These are phyloP conservation scores for Botryobasidium botryosum DNA, from an alignment of 768 basidiomycete genomes.

Conservation along the genomic window DNA sequence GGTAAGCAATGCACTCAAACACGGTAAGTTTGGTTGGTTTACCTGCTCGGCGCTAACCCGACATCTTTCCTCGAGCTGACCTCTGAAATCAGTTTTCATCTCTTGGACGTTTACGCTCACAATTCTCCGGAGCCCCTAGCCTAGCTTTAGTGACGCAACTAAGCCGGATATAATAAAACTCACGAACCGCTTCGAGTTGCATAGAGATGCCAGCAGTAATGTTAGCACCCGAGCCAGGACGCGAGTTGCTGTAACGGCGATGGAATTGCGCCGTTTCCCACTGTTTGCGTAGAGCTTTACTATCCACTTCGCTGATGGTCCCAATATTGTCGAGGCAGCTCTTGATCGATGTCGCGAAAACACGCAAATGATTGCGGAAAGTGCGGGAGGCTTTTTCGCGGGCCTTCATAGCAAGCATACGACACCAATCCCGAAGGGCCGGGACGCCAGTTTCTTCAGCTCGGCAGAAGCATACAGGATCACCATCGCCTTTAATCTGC, in stretches of 20 bases:
- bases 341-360: conserved; percentile 31
- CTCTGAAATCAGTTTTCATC: conserved; percentile 32
- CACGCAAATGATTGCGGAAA: conserved; percentile 31
- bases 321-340: conserved; percentile 35
- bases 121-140: too few species aligned
- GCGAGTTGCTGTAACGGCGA: conserved; percentile 7
- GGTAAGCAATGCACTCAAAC: not conserved
- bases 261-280: conserved; percentile 5
- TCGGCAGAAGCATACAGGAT: conserved; percentile 36
- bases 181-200: too few species aligned
- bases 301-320: conserved; percentile 23
- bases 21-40: conserved; percentile 9
- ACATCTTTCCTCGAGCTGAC: conserved; percentile 43
- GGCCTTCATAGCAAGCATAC: conserved; percentile 34
- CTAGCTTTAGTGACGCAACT: too few species aligned
- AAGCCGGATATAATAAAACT: too few species aligned
- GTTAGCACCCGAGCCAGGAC: too few species aligned
- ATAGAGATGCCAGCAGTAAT: too few species aligned
- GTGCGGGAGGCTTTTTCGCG: conserved; percentile 29
- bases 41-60: conserved; percentile 34
- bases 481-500: conserved; percentile 44
- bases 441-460: conserved; percentile 38
- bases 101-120: conserved; percentile 31
- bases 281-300: not conserved
- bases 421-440: conserved; percentile 40